These are phyloP conservation scores for Kluyveromyces marxianus DNA, from an alignment of 1,139 yeast genomes.

Conservation along the genomic window DNA sequence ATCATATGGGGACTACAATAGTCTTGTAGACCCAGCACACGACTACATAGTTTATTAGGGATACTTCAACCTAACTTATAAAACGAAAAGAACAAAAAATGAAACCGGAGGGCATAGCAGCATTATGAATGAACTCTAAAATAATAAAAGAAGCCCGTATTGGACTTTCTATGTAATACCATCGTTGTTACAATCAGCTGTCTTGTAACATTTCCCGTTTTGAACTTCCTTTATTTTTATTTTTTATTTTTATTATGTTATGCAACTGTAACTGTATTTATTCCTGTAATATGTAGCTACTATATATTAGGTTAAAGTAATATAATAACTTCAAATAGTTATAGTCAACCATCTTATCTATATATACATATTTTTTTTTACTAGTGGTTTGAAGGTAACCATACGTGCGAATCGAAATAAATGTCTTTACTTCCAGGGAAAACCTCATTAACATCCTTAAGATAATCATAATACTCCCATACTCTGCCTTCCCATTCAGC, in stretches of 20 bases:
- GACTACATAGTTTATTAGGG: constrained; percentile 7
- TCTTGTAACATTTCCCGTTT: too few species aligned
- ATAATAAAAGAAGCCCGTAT: too few species aligned
- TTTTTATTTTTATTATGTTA: too few species aligned
- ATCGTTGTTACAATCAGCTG: too few species aligned
- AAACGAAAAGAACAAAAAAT: background rate
- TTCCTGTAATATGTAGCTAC: too few species aligned
- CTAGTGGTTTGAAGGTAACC: constrained; percentile 3
- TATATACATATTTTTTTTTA: background rate
- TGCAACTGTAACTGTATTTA: too few species aligned
- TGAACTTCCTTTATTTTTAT: too few species aligned
- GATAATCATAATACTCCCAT: constrained; percentile 36
- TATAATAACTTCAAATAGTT: too few species aligned
- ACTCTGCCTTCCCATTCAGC: constrained; percentile 37
- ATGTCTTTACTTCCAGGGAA: constrained; percentile 32
- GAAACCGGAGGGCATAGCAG: background rate
- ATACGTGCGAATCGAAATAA: constrained; percentile 6
- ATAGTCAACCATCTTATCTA: too few species aligned
- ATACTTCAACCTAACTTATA: background rate
- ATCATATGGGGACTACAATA: constrained; percentile 1
- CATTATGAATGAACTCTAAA: background rate
- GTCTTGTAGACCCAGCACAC: constrained; percentile 6
- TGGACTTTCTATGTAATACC: too few species aligned
- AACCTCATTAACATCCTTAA: constrained; percentile 33
- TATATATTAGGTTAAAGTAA: too few species aligned